These are phyloP conservation scores for Rhodotorula sp. DNA, from an alignment of 1,284 basidiomycete species.

Conservation along the genomic window DNA sequence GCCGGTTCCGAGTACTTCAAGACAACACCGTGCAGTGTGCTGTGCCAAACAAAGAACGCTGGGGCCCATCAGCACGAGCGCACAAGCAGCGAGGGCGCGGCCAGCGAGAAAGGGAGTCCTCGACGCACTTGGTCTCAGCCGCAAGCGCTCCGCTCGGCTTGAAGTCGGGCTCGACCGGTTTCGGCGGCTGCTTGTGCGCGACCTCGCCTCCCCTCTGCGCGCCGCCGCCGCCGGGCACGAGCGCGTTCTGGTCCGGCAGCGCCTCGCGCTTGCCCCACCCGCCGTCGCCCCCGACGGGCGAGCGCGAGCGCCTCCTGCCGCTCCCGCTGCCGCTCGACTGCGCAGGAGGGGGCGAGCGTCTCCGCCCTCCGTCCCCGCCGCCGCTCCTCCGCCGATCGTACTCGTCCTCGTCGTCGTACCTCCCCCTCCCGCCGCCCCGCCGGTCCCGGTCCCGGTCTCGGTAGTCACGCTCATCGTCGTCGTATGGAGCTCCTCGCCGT, in stretches of 20 bases:
- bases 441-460: background rate
- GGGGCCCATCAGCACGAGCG: too few species aligned
- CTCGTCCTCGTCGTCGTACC: background rate
- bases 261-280: conserved; percentile 21
- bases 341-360: background rate
- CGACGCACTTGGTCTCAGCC: conserved; percentile 74
- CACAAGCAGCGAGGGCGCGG: conserved; percentile 48
- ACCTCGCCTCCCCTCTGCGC: conserved; percentile 3
- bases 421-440: background rate
- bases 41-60: background rate
- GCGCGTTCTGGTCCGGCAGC: conserved; percentile 20
- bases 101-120: too few species aligned
- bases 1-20: conserved; percentile 99
- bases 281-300: conserved; percentile 21
- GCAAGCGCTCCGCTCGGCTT: conserved; percentile 84
- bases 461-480: background rate
- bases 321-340: background rate
- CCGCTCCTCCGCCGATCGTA: background rate
- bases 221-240: conserved; percentile 9
- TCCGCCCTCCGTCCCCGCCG: background rate
- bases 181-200: background rate
- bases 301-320: background rate
- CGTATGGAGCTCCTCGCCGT: background rate
- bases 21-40: conserved; percentile 63
- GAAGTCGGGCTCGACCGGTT: conserved; percentile 71